Evolutionary conservation across 108 stramenopile species (phyloP).

Genomic region (Nitzschia sp.): DNA sequence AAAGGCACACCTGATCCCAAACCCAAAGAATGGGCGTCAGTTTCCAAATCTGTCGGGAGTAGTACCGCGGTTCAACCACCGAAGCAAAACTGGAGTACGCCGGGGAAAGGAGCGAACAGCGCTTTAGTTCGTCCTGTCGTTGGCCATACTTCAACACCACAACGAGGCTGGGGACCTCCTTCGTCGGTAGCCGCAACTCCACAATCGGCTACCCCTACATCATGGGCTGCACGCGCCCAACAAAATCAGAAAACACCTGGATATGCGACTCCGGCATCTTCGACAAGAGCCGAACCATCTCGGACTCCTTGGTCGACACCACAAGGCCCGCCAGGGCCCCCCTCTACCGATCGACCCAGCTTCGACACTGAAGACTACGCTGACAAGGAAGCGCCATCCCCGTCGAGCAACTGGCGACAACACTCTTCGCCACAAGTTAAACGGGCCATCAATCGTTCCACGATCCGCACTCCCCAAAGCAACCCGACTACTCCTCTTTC

Average conservation of each 20-base stretch:
- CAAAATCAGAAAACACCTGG: neutral
- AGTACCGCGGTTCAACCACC: constrained; percentile 2
- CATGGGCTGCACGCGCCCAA: constrained; percentile 26
- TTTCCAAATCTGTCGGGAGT: neutral
- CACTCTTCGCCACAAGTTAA: constrained; percentile 31
- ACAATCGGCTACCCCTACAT: constrained; percentile 20
- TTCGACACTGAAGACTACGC: neutral
- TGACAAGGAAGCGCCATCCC: constrained; percentile 11
- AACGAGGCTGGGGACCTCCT: neutral
- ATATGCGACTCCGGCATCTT: neutral
- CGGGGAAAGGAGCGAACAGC: too few relatives aligned
- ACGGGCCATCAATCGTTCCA: constrained; percentile 27
- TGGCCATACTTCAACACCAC: neutral
- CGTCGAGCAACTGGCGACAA: constrained; percentile 45
- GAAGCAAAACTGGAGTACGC: neutral
- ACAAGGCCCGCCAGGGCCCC: neutral
- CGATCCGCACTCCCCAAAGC: neutral
- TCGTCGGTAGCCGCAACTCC: constrained; percentile 10
- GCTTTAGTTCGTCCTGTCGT: too few relatives aligned
- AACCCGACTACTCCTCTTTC: neutral
- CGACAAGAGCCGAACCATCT: constrained; percentile 2
- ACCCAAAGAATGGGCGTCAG: constrained; percentile 39
- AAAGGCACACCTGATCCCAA: too few relatives aligned
- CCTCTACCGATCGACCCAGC: neutral
- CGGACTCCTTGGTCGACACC: constrained; percentile 5